phyloP scores from a whole-genome alignment of 805 yeast genomes.

The Saccharomyces eubayanus region DNA sequence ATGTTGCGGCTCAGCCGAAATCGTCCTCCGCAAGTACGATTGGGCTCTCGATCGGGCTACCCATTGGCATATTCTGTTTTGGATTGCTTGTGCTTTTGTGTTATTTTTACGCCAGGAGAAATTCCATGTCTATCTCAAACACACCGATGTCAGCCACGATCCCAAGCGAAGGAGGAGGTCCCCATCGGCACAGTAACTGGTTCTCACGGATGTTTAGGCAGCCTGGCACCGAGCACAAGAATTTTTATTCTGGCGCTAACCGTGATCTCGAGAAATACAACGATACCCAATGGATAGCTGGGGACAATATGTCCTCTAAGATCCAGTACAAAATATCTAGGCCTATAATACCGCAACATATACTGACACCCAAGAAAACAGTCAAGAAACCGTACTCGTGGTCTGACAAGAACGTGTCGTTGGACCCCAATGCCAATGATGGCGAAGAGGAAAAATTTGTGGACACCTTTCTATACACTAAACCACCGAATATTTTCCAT shows the following conservation, averaged over 20 bases:
- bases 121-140: not conserved
- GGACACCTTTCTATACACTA: constrained; percentile 18
- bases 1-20: constrained; percentile 3
- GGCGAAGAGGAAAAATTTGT: constrained; percentile 8
- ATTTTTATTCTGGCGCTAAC: not conserved
- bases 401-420: not conserved
- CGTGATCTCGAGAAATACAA: constrained; percentile 1
- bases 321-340: constrained; percentile 16
- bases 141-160: constrained; percentile 5
- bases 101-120: constrained; percentile 11
- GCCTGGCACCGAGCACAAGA: not conserved
- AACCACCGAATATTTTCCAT: constrained; percentile 23
- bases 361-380: constrained; percentile 17
- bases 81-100: constrained; percentile 15
- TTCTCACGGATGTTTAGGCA: constrained; percentile 1
- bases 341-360: constrained; percentile 9
- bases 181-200: constrained; percentile 2
- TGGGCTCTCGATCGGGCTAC: constrained; percentile 28
- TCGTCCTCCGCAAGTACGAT: constrained; percentile 11
- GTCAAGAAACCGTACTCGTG: not conserved
- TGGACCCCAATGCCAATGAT: not conserved
- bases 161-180: not conserved
- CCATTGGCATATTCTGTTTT: constrained; percentile 23
- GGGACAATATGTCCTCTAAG: constrained; percentile 11
- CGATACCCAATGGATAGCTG: constrained; percentile 4